Conservation (phyloP, 2,329 filamentous ascomycete species). For the Cladosporium oxysporum region DNA sequence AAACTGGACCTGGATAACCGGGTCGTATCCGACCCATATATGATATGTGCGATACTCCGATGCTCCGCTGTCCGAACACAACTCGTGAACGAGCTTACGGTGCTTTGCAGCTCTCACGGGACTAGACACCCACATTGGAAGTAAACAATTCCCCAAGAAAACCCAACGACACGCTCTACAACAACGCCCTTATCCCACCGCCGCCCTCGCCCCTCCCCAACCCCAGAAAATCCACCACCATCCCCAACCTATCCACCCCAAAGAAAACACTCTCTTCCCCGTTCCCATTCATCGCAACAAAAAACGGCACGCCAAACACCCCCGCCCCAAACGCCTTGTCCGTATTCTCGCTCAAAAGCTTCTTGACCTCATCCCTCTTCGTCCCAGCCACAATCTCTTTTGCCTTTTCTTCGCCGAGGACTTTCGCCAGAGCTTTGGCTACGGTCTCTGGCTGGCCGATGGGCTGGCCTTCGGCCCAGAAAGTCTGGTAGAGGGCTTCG, state of each 20-base stretch:
- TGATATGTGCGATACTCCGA: neutral
- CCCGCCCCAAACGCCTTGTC: conserved; percentile 54
- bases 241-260: conserved; percentile 62
- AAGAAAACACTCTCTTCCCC: conserved; percentile 59
- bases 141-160: neutral
- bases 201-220: conserved; percentile 45
- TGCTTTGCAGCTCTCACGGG: too few relatives aligned
- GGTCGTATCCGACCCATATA: neutral
- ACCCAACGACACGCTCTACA: neutral
- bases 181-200: conserved; percentile 1
- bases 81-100: too few relatives aligned
- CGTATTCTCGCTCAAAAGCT: conserved; percentile 51
- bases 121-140: too few relatives aligned
- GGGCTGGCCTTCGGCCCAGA: conserved; percentile 54
- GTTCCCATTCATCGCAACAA: conserved; percentile 55
- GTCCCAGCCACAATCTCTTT: conserved; percentile 40
- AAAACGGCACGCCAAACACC: conserved; percentile 64
- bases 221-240: conserved; percentile 55
- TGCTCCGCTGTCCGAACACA: neutral
- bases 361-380: conserved; percentile 48
- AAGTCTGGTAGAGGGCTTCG: conserved; percentile 51
- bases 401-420: conserved; percentile 49
- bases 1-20: too few relatives aligned
- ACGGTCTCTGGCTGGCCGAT: conserved; percentile 51
- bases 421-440: conserved; percentile 44